Evolutionary conservation across 2,329 filamentous ascomycete species (phyloP).

Genomic region (Colletotrichum sp.): DNA sequence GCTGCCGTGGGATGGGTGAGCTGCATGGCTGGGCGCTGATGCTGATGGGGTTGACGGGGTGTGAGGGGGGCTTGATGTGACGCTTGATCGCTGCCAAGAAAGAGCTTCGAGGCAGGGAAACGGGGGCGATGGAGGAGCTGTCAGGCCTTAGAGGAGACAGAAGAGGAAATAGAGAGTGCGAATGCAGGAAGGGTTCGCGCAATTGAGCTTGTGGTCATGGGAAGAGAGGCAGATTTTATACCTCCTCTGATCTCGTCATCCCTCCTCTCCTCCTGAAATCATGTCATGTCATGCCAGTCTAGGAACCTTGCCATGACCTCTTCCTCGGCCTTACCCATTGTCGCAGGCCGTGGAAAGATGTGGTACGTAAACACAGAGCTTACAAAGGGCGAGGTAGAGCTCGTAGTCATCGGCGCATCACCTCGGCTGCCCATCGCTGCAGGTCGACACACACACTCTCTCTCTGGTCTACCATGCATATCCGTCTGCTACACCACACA

Average conservation of each 20-base stretch:
- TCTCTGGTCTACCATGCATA: not conserved
- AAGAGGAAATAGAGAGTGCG: not conserved
- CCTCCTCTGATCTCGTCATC: not conserved
- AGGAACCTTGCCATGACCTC: conserved; percentile 15
- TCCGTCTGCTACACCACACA: not conserved
- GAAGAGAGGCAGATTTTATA: conserved; percentile 1
- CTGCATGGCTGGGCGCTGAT: conserved; percentile 7
- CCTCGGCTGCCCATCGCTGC: conserved; percentile 4
- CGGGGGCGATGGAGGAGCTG: not conserved
- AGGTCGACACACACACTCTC: not conserved
- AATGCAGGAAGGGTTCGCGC: not conserved
- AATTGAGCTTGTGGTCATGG: not conserved
- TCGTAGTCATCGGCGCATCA: conserved; percentile 17
- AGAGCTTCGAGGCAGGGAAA: not conserved
- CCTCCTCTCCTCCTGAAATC: not conserved
- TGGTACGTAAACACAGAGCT: conserved; percentile 15
- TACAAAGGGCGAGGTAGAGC: not conserved
- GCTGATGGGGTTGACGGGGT: not conserved
- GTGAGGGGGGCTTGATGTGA: not conserved
- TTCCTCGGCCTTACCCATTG: not conserved
- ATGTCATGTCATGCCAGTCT: not conserved
- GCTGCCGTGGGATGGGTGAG: conserved; percentile 17
- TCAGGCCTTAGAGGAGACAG: not conserved
- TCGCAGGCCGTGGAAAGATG: not conserved
- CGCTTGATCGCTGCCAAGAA: not conserved